Evolutionary conservation across 1,139 yeast genomes (phyloP).

Genomic region (Trichomonascaceae sp.): DNA sequence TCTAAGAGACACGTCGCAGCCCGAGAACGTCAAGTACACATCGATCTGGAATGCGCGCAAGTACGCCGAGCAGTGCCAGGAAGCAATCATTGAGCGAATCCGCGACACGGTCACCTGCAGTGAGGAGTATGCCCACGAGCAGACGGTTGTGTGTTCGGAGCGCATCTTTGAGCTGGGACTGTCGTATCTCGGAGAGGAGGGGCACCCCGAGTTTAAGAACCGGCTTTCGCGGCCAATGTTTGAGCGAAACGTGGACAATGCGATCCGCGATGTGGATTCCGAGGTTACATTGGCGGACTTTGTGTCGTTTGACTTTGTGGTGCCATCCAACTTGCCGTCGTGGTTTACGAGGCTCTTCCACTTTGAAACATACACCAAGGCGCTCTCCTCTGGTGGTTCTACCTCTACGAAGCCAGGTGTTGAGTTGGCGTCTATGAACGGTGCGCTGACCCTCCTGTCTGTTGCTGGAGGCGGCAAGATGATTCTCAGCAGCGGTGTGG

Average conservation of each 20-base stretch:
- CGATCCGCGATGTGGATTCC: constrained; percentile 45
- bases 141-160: constrained; percentile 47
- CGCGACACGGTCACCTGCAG: constrained; percentile 48
- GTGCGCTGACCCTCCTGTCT: constrained; percentile 27
- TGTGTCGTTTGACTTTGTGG: constrained; percentile 36
- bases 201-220: constrained; percentile 38
- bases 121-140: constrained; percentile 53
- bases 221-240: constrained; percentile 81
- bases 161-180: constrained; percentile 47
- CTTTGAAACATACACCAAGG: no score
- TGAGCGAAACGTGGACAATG: constrained; percentile 52
- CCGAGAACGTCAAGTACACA: constrained; percentile 41
- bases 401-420: background rate
- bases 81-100: constrained; percentile 50
- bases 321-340: background rate
- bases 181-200: constrained; percentile 36
- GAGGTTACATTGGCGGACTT: constrained; percentile 56
- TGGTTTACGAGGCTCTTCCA: no score
- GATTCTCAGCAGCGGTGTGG: constrained; percentile 17
- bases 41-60: constrained; percentile 57
- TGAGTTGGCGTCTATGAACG: constrained; percentile 19
- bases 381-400: no score
- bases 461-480: constrained; percentile 26
- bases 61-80: constrained; percentile 60
- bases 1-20: constrained; percentile 44